Conservation (phyloP, 176 grass and related monocot species). For the Aechmea fasciata region DNA sequence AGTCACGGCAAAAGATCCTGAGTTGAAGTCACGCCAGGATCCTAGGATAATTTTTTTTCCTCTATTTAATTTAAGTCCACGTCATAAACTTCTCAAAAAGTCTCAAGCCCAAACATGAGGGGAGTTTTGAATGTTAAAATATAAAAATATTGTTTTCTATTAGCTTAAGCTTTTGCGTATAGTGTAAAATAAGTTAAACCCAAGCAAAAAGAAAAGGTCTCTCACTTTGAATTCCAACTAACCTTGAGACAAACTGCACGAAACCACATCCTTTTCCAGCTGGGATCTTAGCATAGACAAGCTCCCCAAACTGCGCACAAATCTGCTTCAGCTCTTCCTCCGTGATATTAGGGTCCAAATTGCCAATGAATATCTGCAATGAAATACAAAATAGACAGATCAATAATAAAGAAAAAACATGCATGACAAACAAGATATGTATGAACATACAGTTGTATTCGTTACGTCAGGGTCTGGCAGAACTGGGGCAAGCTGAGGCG, state of each 20-base stretch:
- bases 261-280: constrained; percentile 92
- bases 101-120: too few species aligned
- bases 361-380: constrained; percentile 95
- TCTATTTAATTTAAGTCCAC: too few species aligned
- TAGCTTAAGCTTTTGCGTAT: too few species aligned
- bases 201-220: not conserved
- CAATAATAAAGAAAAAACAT: not conserved
- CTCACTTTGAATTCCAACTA: constrained; percentile 4
- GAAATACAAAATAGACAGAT: not conserved
- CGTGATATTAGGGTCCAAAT: constrained; percentile 82
- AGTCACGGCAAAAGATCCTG: too few species aligned
- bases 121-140: too few species aligned
- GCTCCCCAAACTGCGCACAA: constrained; percentile 73
- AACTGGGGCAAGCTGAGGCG: constrained; percentile 47
- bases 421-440: constrained; percentile 14
- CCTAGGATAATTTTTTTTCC: too few species aligned
- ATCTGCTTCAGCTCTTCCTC: constrained; percentile 91
- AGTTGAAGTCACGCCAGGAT: too few species aligned
- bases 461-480: constrained; percentile 54
- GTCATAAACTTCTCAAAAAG: too few species aligned
- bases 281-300: constrained; percentile 91
- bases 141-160: too few species aligned
- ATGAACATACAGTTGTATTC: constrained; percentile 55
- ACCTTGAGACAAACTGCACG: constrained; percentile 75
- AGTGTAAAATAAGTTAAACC: not conserved